phyloP scores from a whole-genome alignment of 345 rosid species.

The Hirschfeldia incana region DNA sequence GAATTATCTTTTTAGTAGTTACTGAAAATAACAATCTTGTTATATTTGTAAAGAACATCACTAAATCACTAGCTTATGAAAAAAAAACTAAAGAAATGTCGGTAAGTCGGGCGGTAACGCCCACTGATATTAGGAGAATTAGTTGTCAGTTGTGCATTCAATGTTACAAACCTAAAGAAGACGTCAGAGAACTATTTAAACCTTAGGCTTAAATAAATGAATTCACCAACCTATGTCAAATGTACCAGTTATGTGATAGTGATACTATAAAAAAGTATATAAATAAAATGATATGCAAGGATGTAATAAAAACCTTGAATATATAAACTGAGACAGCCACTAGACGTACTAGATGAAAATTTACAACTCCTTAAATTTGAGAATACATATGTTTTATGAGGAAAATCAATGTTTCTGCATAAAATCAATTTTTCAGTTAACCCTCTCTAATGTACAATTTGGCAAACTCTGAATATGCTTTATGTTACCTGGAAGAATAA shows the following conservation, averaged over 20 bases:
- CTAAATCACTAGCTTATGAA: background rate
- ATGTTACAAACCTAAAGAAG: slow-evolving; percentile 13
- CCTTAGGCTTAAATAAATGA: slow-evolving; percentile 27
- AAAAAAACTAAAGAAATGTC: slow-evolving; percentile 6
- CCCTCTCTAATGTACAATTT: background rate
- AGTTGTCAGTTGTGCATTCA: slow-evolving; percentile 20
- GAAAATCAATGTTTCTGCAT: background rate
- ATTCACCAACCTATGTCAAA: slow-evolving; percentile 27
- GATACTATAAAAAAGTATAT: background rate
- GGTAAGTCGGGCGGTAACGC: slow-evolving; percentile 23
- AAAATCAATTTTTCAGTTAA: background rate
- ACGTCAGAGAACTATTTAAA: slow-evolving; percentile 4
- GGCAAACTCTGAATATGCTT: background rate
- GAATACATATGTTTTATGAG: background rate
- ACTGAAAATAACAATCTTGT: background rate
- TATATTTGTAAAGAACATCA: background rate
- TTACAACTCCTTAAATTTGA: background rate
- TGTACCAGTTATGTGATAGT: background rate
- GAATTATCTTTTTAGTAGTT: background rate
- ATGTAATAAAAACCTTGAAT: background rate
- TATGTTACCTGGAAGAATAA: background rate
- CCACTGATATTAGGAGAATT: slow-evolving; percentile 17
- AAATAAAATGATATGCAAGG: background rate
- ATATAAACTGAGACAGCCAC: background rate
- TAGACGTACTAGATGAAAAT: background rate